Conservation (phyloP, 2,329 filamentous ascomycete genomes). For the Canariomyces notabilis region DNA sequence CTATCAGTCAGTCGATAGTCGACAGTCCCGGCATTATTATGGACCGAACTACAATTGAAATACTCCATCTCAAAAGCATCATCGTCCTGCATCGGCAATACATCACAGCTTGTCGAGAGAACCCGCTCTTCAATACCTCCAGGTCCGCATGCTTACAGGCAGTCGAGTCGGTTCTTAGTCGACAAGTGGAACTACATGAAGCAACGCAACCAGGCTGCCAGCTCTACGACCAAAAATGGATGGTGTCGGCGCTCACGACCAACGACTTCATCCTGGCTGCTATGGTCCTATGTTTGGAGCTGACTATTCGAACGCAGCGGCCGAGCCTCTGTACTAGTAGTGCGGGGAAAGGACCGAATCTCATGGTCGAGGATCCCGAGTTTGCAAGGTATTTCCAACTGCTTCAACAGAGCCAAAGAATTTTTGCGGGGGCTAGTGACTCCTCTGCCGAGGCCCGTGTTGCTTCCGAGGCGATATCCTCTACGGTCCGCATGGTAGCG, state of each 20-base stretch:
- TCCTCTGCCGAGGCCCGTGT: no score
- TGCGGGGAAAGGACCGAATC: no score
- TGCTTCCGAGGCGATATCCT: no score
- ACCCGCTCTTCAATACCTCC: background rate
- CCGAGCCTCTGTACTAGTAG: no score
- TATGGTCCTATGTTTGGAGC: constrained; percentile 41
- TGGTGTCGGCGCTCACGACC: constrained; percentile 39
- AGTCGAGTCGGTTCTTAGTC: constrained; percentile 24
- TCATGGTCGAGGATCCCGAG: no score
- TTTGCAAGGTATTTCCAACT: no score
- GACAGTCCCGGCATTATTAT: constrained; percentile 27
- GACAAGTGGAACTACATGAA: constrained; percentile 30
- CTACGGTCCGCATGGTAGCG: no score
- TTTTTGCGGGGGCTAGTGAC: no score
- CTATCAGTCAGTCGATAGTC: constrained; percentile 22
- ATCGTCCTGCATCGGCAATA: constrained; percentile 32
- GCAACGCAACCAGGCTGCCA: constrained; percentile 39
- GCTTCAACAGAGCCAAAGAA: no score
- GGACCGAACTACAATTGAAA: constrained; percentile 28
- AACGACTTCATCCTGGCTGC: constrained; percentile 49
- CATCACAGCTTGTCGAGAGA: no score
- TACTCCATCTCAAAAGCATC: constrained; percentile 28
- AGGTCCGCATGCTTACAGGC: constrained; percentile 10
- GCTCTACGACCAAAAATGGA: constrained; percentile 40
- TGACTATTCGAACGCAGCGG: no score